phyloP scores from a whole-genome alignment of 73 alveolate genomes.

The Diophrys appendiculata region DNA sequence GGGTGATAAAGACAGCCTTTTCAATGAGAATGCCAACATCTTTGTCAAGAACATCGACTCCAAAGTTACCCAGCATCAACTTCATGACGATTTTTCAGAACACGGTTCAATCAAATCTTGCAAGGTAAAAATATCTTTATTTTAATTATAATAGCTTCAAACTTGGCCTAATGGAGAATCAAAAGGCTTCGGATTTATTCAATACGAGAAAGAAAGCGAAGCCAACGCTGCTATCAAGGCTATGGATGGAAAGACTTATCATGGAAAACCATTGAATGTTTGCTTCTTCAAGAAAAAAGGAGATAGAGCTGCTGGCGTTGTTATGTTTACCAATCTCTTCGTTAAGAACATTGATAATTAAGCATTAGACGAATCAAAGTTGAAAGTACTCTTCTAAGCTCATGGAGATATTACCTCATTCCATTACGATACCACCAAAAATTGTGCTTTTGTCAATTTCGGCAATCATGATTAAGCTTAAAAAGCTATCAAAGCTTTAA shows the following conservation, averaged over 20 bases:
- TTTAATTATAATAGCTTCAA: neutral
- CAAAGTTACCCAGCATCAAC: constrained; percentile 1
- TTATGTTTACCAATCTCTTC: constrained; percentile 46
- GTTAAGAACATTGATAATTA: constrained; percentile 53
- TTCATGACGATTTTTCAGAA: constrained; percentile 9
- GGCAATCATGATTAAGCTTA: neutral
- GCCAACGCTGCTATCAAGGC: constrained; percentile 57
- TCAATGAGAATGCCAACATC: constrained; percentile 11
- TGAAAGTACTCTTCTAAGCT: constrained; percentile 47
- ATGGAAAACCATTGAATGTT: constrained; percentile 54
- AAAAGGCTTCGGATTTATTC: constrained; percentile 65
- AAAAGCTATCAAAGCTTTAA: neutral
- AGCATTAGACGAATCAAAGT: constrained; percentile 43
- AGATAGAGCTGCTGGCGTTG: constrained; percentile 3
- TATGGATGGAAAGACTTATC: constrained; percentile 49
- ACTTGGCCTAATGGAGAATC: constrained; percentile 39
- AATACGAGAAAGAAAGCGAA: constrained; percentile 50
- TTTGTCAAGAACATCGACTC: constrained; percentile 8
- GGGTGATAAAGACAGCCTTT: neutral
- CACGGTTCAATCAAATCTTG: constrained; percentile 9
- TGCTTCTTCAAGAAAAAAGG: constrained; percentile 37
- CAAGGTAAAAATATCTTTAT: constrained; percentile 2
- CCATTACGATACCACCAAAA: constrained; percentile 24
- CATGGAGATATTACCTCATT: constrained; percentile 66
- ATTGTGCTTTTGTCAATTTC: neutral